Percentiles rank a stretch among this genome's conserved stretches.
Conservation (phyloP, 176 grass and related monocot species). For the Hsuehochloa calcarea region DNA sequence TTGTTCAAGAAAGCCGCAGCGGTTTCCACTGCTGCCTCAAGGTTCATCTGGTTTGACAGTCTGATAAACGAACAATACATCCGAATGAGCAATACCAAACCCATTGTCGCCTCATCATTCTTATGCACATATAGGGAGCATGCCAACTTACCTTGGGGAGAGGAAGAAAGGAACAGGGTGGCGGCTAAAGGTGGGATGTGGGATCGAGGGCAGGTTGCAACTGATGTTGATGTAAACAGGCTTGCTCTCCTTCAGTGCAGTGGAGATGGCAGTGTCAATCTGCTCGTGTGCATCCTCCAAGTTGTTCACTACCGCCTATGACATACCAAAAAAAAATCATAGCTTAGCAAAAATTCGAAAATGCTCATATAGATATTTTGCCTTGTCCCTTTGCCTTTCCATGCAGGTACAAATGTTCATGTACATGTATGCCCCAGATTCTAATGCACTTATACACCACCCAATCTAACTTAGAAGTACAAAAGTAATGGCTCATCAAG, state of each 20-base stretch:
- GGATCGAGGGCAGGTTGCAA: constrained; percentile 51
- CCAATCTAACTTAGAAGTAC: not conserved
- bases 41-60: constrained; percentile 40
- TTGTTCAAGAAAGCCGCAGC: constrained; percentile 54
- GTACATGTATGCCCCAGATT: not conserved
- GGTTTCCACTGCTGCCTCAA: constrained; percentile 48
- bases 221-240: constrained; percentile 64
- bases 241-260: constrained; percentile 60
- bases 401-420: not conserved
- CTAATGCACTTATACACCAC: not conserved
- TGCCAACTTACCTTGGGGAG: constrained; percentile 40
- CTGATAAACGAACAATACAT: constrained; percentile 25
- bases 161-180: constrained; percentile 61
- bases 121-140: not conserved
- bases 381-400: not conserved
- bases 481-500: not conserved
- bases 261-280: constrained; percentile 58
- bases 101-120: not conserved
- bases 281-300: constrained; percentile 65
- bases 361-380: not conserved
- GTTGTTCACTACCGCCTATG: constrained; percentile 54
- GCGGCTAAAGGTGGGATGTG: constrained; percentile 41
- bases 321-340: not conserved
- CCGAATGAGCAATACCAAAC: not conserved
- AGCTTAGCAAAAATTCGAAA: not conserved